A percentile compares a stretch with the other conserved stretches of the same genome.
These are phyloP conservation scores for Microthyrium microscopicum DNA, from an alignment of 2,329 filamentous ascomycete species.

Conservation along the genomic window DNA sequence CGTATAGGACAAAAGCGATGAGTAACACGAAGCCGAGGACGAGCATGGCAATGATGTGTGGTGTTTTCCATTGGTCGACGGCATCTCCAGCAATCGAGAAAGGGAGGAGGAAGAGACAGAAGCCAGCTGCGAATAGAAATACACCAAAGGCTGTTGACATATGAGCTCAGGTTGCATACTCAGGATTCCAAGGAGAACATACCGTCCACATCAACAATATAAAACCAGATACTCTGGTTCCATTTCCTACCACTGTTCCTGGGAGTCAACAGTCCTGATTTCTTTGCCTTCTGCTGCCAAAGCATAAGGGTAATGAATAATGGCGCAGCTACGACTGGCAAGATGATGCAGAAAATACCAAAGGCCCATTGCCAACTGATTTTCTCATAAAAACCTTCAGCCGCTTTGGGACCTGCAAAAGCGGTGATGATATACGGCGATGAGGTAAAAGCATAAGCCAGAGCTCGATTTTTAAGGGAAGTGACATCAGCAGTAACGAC, in stretches of 20 bases:
- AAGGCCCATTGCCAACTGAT: conserved; percentile 53
- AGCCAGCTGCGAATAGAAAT: conserved; percentile 41
- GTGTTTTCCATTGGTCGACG: conserved; percentile 17
- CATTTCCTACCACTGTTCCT: conserved; percentile 29
- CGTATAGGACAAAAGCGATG: conserved; percentile 21
- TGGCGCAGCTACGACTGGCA: conserved; percentile 43
- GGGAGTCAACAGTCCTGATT: conserved; percentile 31
- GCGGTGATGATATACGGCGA: conserved; percentile 52
- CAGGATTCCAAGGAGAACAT: conserved; percentile 11
- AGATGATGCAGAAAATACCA: conserved; percentile 48
- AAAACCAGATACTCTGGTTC: conserved; percentile 33
- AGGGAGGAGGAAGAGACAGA: conserved; percentile 51
- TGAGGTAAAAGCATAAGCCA: conserved; percentile 45
- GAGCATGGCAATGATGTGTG: conserved; percentile 25
- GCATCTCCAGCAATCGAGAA: conserved; percentile 36
- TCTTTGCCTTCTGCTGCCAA: conserved; percentile 33
- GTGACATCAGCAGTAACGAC: conserved; percentile 55
- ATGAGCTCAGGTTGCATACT: not conserved
- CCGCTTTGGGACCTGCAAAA: conserved; percentile 44
- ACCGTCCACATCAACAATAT: conserved; percentile 45
- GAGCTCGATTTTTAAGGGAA: conserved; percentile 43
- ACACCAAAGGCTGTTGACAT: conserved; percentile 36
- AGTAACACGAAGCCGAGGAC: conserved; percentile 22
- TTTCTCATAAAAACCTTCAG: conserved; percentile 34
- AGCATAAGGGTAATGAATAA: conserved; percentile 26